Evolutionary conservation across 768 basidiomycete species (phyloP), one percentile per base, ranked within the genome.

Genomic region (Russula olivacea): DNA sequence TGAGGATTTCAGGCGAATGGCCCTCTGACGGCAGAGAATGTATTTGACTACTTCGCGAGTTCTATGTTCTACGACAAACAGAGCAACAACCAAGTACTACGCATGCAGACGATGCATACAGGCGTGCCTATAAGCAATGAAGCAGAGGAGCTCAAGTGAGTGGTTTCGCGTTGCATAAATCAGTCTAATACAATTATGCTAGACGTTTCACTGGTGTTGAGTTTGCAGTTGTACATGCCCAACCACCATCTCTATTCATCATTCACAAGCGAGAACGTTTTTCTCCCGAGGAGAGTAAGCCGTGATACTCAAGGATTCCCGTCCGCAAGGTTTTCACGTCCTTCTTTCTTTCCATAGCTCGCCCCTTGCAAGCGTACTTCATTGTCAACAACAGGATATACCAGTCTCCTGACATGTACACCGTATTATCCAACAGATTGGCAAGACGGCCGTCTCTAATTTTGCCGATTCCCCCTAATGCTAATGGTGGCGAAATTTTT

Each of bases 11-110:
- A 89, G 84, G 90, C 85, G 5, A 84, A 91, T 65, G 92, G 90
- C 4, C 87, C 87, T 3, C 79, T 94, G 68, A 85, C 87, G 9
- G 73, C 79, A 2, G 83, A 89, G 67, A 90, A 88, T 71, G 91
- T 91, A 55, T 86, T 95, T 66, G 91, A 94, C 60, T 96, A 95
- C 77, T 96, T 96, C 72, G 79, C 88, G 14, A 84, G 84, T 0
- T 93, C 91, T 32, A 93, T 93, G 84, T 95, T 93, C 77, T 96
- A 93, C 72, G 93, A 95, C 75, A 91, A 91, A 74, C 89, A 91
- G 75, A 93, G 89, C 76, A 94, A 88, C 74, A 96, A 96, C 73
- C 90, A 93, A 69, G 86, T 89, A 34, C 77, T 96, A 49, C 87
- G 92, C 68, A 96, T 96, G 93, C 93, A 96, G 74, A 94, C 91